Conservation (phyloP, 2,329 filamentous ascomycete species). For the Lojkania enalia region DNA sequence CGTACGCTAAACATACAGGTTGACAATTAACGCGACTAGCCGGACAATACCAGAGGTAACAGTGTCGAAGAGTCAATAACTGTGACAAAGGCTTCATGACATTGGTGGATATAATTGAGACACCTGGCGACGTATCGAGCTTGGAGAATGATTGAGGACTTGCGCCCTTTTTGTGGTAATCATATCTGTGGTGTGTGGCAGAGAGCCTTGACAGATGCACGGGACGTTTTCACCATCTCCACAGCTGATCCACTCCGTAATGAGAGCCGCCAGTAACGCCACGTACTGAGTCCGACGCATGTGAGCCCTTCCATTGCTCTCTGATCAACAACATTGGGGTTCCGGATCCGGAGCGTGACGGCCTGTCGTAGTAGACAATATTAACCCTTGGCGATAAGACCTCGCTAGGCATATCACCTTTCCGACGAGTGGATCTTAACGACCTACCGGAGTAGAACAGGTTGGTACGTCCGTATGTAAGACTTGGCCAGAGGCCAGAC, state of each 20-base stretch:
- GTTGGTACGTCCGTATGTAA: conserved; percentile 51
- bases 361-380: conserved; percentile 36
- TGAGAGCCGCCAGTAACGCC: conserved; percentile 22
- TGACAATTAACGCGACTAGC: conserved; percentile 71
- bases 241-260: conserved; percentile 10
- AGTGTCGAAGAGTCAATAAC: conserved; percentile 47
- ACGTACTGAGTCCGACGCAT: conserved; percentile 32
- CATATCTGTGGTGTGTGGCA: not conserved
- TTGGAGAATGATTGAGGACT: conserved; percentile 48
- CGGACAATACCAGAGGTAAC: conserved; percentile 55
- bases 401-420: conserved; percentile 60
- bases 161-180: conserved; percentile 46
- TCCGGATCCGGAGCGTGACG: conserved; percentile 45
- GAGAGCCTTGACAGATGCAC: conserved; percentile 42
- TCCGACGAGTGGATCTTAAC: conserved; percentile 61
- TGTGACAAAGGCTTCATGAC: conserved; percentile 56
- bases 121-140: conserved; percentile 41
- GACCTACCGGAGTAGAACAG: conserved; percentile 32
- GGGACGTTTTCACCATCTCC: conserved; percentile 49
- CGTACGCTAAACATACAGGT: conserved; percentile 55
- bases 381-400: conserved; percentile 45
- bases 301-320: conserved; percentile 12
- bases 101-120: conserved; percentile 22
- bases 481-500: conserved; percentile 31
- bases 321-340: conserved; percentile 18